Evolutionary conservation across 2,329 filamentous ascomycete species (phyloP).

Genomic region (Paradendryphiella salina): DNA sequence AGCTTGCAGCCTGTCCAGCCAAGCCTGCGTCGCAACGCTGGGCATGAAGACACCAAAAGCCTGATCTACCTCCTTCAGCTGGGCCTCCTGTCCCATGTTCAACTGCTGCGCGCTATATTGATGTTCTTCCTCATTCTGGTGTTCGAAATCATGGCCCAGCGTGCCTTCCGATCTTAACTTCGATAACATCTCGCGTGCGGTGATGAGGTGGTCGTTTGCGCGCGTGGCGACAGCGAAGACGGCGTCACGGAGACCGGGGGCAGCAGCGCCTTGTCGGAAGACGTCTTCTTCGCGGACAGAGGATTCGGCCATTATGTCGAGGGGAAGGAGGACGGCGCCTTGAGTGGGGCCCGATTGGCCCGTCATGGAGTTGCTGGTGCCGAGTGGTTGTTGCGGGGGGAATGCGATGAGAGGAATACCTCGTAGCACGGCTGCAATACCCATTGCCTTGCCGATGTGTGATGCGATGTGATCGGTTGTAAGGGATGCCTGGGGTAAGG

Average conservation of each 20-base stretch:
- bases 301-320: conserved; percentile 85
- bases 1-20: conserved; percentile 75
- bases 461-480: conserved; percentile 90
- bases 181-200: conserved; percentile 86
- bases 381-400: conserved; percentile 63
- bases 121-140: conserved; percentile 74
- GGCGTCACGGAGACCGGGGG: conserved; percentile 80
- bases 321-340: conserved; percentile 74
- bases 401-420: conserved; percentile 88
- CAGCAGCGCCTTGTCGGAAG: conserved; percentile 76
- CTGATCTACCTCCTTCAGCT: conserved; percentile 61
- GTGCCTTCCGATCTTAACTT: conserved; percentile 73
- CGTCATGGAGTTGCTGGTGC: conserved; percentile 44
- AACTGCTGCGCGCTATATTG: conserved; percentile 51
- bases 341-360: conserved; percentile 54
- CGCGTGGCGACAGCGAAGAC: conserved; percentile 90
- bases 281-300: conserved; percentile 88
- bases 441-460: conserved; percentile 91
- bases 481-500: conserved; percentile 76
- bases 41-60: conserved; percentile 82
- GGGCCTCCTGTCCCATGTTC: conserved; percentile 42
- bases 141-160: conserved; percentile 86
- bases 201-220: conserved; percentile 94
- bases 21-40: conserved; percentile 74
- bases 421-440: conserved; percentile 82